Evolutionary conservation across 2,329 filamentous ascomycete species (phyloP).

Genomic region (Pyricularia pennisetigena): DNA sequence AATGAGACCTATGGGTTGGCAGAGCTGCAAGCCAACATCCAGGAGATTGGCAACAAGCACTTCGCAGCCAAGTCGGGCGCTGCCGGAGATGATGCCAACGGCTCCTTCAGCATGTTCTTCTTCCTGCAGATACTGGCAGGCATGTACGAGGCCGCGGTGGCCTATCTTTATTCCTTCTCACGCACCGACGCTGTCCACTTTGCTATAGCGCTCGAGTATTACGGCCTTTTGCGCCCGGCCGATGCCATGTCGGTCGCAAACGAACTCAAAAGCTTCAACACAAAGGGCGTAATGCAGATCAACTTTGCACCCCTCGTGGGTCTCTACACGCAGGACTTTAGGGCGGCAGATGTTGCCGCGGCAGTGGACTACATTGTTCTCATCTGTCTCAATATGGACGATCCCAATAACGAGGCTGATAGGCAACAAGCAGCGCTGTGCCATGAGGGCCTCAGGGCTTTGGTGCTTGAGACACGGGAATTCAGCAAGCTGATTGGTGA

Average conservation of each 20-base stretch:
- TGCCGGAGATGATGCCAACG: constrained; percentile 52
- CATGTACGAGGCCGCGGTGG: constrained; percentile 88
- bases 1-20: constrained; percentile 54
- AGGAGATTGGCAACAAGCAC: constrained; percentile 82
- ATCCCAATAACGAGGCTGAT: constrained; percentile 42
- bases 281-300: constrained; percentile 65
- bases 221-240: constrained; percentile 79
- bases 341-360: constrained; percentile 76
- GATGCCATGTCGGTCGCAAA: constrained; percentile 67
- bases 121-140: constrained; percentile 84
- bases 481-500: constrained; percentile 92
- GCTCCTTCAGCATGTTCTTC: constrained; percentile 83
- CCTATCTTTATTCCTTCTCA: constrained; percentile 83
- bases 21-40: constrained; percentile 69
- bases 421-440: constrained; percentile 72
- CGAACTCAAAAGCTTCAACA: constrained; percentile 58
- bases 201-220: constrained; percentile 78
- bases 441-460: constrained; percentile 84
- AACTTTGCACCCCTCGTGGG: constrained; percentile 92
- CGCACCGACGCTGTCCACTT: constrained; percentile 95
- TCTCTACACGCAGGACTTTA: constrained; percentile 93
- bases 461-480: constrained; percentile 92
- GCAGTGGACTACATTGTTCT: constrained; percentile 89
- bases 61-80: constrained; percentile 65
- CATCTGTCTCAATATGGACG: constrained; percentile 83